A percentile compares a stretch with the other conserved stretches of the same genome.
Evolutionary conservation across 441 rosid genomes (phyloP).

Genomic region (Daphne laureola): DNA sequence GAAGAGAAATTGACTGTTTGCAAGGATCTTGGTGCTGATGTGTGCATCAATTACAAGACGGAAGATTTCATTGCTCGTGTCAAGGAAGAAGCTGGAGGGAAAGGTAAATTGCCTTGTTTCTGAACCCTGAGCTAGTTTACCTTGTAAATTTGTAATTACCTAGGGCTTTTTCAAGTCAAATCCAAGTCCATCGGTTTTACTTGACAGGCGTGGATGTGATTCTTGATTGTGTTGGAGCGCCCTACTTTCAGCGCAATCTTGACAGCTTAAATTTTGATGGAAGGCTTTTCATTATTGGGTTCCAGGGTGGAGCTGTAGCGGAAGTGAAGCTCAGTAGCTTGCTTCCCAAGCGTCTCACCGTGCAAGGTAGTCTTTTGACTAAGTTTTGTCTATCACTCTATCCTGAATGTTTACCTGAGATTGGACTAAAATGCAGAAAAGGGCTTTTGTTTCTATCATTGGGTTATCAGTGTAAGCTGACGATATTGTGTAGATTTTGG

Average conservation of each 20-base stretch:
- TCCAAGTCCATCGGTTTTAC: constrained; percentile 1
- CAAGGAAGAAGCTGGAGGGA: constrained; percentile 71
- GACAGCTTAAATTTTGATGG: constrained; percentile 74
- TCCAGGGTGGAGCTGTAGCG: constrained; percentile 63
- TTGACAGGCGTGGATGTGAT: constrained; percentile 71
- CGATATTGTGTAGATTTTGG: no score
- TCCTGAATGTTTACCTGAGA: no score
- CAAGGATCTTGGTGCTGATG: constrained; percentile 78
- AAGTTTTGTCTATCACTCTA: no score
- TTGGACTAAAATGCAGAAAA: no score
- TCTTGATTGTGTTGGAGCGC: constrained; percentile 73
- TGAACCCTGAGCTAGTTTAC: background rate
- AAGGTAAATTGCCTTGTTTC: constrained; percentile 29
- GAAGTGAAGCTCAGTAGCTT: constrained; percentile 47
- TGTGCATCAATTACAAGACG: constrained; percentile 80
- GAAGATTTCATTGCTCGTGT: constrained; percentile 80
- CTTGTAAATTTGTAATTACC: background rate
- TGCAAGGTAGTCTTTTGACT: constrained; percentile 43
- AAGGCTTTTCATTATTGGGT: constrained; percentile 73
- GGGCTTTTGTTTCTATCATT: no score
- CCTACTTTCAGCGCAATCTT: constrained; percentile 68
- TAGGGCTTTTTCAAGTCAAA: background rate
- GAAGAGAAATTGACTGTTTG: constrained; percentile 75
- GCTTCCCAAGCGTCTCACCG: constrained; percentile 66
- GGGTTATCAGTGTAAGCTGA: no score